Percentiles rank a stretch among this genome's conserved stretches.
phyloP scores from a whole-genome alignment of 2,329 filamentous ascomycete genomes.

The Hymenoscyphus repandus region DNA sequence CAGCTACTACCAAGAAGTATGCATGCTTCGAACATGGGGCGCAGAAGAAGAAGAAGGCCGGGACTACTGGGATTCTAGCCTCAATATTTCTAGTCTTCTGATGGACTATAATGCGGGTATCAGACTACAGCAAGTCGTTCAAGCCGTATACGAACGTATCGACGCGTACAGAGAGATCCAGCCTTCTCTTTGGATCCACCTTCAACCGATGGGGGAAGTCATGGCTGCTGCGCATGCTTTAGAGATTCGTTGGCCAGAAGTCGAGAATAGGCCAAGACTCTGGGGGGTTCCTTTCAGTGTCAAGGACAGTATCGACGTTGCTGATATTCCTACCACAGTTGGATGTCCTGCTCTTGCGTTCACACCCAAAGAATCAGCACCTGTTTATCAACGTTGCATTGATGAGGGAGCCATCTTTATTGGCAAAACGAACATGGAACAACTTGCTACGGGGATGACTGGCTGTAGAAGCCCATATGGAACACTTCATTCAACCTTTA shows the following conservation, averaged over 20 bases:
- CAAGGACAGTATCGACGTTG: constrained; percentile 45
- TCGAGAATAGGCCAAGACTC: constrained; percentile 39
- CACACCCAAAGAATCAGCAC: constrained; percentile 39
- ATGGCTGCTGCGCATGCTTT: constrained; percentile 39
- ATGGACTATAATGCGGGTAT: constrained; percentile 26
- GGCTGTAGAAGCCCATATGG: constrained; percentile 51
- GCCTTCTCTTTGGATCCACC: constrained; percentile 48
- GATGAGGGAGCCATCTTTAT: constrained; percentile 50
- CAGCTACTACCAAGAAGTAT: constrained; percentile 24
- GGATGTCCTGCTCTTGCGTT: constrained; percentile 43
- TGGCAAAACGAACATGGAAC: constrained; percentile 52
- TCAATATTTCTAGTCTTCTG: constrained; percentile 22
- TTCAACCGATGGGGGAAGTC: constrained; percentile 37
- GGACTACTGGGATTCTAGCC: constrained; percentile 26
- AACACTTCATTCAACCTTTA: constrained; percentile 42
- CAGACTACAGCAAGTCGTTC: constrained; percentile 23
- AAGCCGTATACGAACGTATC: constrained; percentile 28
- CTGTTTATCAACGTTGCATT: constrained; percentile 42
- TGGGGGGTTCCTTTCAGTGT: constrained; percentile 47
- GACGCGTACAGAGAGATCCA: constrained; percentile 37
- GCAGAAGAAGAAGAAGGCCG: constrained; percentile 8
- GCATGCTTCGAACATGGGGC: constrained; percentile 23
- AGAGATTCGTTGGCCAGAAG: constrained; percentile 35
- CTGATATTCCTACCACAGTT: constrained; percentile 40
- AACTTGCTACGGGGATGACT: constrained; percentile 50